Conservation (phyloP, 176 grass and related monocot species). For the Musa troglodytarum region DNA sequence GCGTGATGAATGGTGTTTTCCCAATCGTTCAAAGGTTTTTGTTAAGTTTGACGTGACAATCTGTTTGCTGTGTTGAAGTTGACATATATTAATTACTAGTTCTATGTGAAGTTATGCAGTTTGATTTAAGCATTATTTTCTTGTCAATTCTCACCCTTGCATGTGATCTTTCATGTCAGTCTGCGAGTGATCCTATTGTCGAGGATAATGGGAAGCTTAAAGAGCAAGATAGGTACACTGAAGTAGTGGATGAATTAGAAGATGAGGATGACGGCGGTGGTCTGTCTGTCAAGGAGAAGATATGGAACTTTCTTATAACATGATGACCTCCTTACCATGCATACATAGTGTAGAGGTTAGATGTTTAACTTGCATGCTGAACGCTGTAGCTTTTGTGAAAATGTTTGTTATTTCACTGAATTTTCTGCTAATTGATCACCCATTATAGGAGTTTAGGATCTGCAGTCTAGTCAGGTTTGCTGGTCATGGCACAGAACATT, state of each 20-base stretch:
- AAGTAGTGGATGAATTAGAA: constrained; percentile 33
- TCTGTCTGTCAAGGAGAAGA: constrained; percentile 56
- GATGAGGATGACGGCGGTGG: constrained; percentile 41
- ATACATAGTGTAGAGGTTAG: constrained; percentile 26
- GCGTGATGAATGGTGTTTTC: neutral
- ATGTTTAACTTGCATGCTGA: constrained; percentile 3
- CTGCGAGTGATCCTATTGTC: constrained; percentile 28
- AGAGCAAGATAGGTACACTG: constrained; percentile 21
- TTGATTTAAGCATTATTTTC: neutral
- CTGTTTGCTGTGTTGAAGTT: neutral
- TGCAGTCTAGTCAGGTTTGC: neutral
- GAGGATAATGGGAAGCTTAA: constrained; percentile 8
- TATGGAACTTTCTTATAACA: constrained; percentile 90
- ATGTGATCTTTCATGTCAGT: constrained; percentile 27
- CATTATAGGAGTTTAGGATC: neutral
- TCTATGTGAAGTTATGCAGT: neutral
- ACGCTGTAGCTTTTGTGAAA: neutral
- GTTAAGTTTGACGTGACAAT: neutral
- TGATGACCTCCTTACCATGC: constrained; percentile 13
- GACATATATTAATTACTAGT: neutral
- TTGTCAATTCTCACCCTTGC: constrained; percentile 5
- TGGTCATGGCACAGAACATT: neutral
- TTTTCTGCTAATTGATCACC: neutral
- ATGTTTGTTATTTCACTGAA: neutral
- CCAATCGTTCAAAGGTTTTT: neutral